These are phyloP conservation scores for Pestalotiopsis sp. DNA, from an alignment of 2,329 filamentous ascomycete genomes.

Conservation along the genomic window DNA sequence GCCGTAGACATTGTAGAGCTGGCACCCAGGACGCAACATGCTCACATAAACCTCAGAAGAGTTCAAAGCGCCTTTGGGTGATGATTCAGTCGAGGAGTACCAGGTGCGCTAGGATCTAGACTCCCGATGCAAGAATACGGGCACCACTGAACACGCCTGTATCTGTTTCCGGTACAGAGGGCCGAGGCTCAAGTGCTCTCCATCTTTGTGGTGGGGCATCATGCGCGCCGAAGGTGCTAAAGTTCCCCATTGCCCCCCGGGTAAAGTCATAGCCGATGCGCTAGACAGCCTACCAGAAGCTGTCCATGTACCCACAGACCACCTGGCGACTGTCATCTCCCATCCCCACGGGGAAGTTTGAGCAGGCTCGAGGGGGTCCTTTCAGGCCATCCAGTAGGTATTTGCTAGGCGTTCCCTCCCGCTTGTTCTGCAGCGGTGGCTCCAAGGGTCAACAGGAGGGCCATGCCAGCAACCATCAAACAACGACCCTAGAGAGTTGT, in stretches of 20 bases:
- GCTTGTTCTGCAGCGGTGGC: background rate
- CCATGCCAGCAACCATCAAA: background rate
- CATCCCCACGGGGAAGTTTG: background rate
- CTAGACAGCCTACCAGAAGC: background rate
- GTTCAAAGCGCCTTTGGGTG: background rate
- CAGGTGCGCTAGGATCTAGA: background rate
- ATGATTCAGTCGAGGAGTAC: background rate
- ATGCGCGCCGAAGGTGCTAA: too few species aligned
- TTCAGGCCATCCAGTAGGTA: background rate
- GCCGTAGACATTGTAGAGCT: background rate
- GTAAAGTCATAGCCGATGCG: background rate
- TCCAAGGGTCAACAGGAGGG: background rate
- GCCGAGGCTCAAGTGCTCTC: too few species aligned
- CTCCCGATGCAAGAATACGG: too few species aligned
- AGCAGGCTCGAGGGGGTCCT: background rate
- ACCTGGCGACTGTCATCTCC: background rate
- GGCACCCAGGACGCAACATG: background rate
- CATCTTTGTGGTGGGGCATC: too few species aligned
- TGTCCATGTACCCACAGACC: background rate
- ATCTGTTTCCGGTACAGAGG: too few species aligned
- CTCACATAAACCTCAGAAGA: background rate
- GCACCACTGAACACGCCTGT: too few species aligned
- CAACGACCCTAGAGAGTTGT: background rate
- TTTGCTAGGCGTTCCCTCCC: background rate
- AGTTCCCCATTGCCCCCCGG: background rate